Evolutionary conservation across 768 basidiomycete species (phyloP).

Genomic region (Daedaleopsis nitida): DNA sequence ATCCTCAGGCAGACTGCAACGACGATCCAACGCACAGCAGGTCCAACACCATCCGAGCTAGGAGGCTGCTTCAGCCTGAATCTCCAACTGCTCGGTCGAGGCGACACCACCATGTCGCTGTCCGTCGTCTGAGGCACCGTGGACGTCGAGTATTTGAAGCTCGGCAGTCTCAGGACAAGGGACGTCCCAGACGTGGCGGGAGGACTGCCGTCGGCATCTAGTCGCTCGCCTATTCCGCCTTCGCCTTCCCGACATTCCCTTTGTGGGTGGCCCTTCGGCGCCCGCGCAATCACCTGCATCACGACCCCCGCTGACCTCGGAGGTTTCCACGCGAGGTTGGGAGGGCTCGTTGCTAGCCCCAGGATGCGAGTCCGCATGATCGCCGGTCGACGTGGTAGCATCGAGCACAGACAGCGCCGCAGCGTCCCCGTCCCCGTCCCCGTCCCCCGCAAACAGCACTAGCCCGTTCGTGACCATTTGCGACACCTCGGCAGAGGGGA

Average conservation of each 20-base stretch:
- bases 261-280: neutral
- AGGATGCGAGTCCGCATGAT: neutral
- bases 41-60: neutral
- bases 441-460: constrained; percentile 35
- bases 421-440: neutral
- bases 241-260: constrained; percentile 9
- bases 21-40: neutral
- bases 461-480: constrained; percentile 49
- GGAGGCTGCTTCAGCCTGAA: too few relatives aligned
- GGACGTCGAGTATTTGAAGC: neutral
- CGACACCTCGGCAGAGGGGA: constrained; percentile 52
- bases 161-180: constrained; percentile 1
- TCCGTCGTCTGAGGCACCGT: neutral
- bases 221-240: neutral
- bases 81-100: neutral
- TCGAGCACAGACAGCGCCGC: neutral
- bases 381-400: neutral
- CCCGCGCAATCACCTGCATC: constrained; percentile 8
- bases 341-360: neutral
- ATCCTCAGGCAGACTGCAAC: neutral
- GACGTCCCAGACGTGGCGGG: neutral
- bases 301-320: constrained; percentile 1
- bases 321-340: too few relatives aligned
- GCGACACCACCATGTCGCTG: neutral
- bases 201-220: constrained; percentile 7